Evolutionary conservation across 2,329 filamentous ascomycete genomes (phyloP), one percentile per base, ranked within the genome.

Genomic region (Trichoderma hamatum): DNA sequence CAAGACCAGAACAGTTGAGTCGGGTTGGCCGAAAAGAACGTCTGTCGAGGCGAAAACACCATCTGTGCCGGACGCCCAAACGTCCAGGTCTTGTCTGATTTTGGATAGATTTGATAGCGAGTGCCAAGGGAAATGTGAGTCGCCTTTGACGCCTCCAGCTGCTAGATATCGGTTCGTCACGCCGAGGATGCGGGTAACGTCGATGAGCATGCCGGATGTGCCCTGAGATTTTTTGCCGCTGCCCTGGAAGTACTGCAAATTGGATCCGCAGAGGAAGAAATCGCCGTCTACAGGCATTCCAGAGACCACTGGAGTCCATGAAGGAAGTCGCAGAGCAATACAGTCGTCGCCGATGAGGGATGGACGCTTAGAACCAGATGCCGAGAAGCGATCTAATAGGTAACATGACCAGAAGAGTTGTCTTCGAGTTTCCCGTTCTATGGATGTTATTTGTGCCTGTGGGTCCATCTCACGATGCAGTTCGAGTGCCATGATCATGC

Each of bases 391-490:
- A 76, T 97, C 93, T 78, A 96, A 89, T 30, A 96, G 82, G 74
- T 96, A 97, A 76, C 92, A 95, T 2, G 92, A 90, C 93, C 93
- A 97, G 78, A 97, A 97, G 2, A 96, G 82, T n/a, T 92, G 86
- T 67, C 93, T 85, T 56, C 92, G 86, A 75, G 90, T 89, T 80
- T 96, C 93, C 68, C 91, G 86, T 76, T 96, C 93, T 4, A 88
- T 82, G 0, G 88, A 84, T 0, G 88, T 86, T 13, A 92, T 84
- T 67, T 87, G 86, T 14, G 87, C 82, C 62, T 87, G 86, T 6
- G 83, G 76, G 28, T 93, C 89, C 54, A 90, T 82, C 80, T 97
- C 93, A 36, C 92, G 88, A 76, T 96, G 92, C 3, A 96, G 82
- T 75, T 94, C 92, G 13, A 96, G 84, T 3, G 92, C 92, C 78